Evolutionary conservation across 2,329 filamentous ascomycete genomes (phyloP).

Genomic region (Elsinoe fawcettii): DNA sequence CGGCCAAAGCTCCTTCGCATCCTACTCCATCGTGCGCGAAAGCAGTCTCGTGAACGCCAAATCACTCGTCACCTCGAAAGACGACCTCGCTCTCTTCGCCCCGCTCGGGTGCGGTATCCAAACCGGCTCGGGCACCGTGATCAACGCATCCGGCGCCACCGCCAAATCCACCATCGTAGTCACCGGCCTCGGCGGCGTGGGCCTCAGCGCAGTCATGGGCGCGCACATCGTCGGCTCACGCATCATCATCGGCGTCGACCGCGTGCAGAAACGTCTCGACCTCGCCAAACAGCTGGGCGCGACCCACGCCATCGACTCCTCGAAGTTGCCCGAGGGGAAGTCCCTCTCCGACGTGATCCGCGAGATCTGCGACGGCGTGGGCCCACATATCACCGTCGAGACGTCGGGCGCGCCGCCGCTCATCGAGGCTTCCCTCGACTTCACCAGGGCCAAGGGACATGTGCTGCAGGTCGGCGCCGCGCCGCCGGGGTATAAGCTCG

Average conservation of each 20-base stretch:
- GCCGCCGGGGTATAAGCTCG: slow-evolving; percentile 36
- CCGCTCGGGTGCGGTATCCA: slow-evolving; percentile 43
- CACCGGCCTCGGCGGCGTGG: slow-evolving; percentile 42
- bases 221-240: slow-evolving; percentile 37
- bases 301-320: slow-evolving; percentile 33
- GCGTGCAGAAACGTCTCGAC: slow-evolving; percentile 30
- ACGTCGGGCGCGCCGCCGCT: slow-evolving; percentile 42
- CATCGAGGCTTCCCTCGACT: slow-evolving; percentile 37
- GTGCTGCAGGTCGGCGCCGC: slow-evolving; percentile 46
- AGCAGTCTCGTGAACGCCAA: slow-evolving; percentile 38
- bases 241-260: slow-evolving; percentile 37
- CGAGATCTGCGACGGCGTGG: slow-evolving; percentile 31
- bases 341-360: slow-evolving; percentile 31
- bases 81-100: slow-evolving; percentile 37
- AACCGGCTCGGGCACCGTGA: slow-evolving; percentile 37
- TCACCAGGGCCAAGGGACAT: slow-evolving; percentile 40
- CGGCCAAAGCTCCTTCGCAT: slow-evolving; percentile 41
- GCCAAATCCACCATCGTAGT: slow-evolving; percentile 34
- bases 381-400: slow-evolving; percentile 41
- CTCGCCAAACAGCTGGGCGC: slow-evolving; percentile 36
- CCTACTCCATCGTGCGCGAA: slow-evolving; percentile 33
- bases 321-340: slow-evolving; percentile 27
- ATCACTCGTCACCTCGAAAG: slow-evolving; percentile 30
- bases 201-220: slow-evolving; percentile 42
- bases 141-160: slow-evolving; percentile 34